phyloP scores from a whole-genome alignment of 371 early-diverging fungal species.

The Circinella minor region DNA sequence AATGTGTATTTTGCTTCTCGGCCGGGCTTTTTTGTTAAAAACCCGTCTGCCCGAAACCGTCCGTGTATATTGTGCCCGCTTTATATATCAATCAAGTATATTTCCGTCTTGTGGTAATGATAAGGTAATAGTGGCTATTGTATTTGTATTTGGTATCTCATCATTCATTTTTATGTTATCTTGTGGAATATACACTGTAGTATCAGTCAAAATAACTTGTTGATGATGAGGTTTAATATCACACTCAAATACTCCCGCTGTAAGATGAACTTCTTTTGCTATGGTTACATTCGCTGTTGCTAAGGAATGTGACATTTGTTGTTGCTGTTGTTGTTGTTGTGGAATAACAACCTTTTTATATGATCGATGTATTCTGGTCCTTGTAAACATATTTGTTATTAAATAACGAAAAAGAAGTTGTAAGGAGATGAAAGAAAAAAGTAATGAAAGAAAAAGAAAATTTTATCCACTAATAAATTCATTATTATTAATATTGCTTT shows the following conservation, averaged over 20 bases:
- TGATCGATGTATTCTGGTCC: too few relatives aligned
- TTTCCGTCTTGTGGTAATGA: too few relatives aligned
- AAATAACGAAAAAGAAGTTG: too few relatives aligned
- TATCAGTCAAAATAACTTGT: not conserved
- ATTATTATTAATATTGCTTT: not conserved
- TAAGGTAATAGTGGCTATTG: too few relatives aligned
- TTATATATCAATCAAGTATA: too few relatives aligned
- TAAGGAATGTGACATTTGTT: not conserved
- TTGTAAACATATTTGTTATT: too few relatives aligned
- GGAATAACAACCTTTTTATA: too few relatives aligned
- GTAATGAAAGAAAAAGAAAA: not conserved
- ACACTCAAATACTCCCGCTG: not conserved
- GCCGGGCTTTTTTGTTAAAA: too few relatives aligned
- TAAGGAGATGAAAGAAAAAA: not conserved
- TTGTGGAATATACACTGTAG: conserved; percentile 7
- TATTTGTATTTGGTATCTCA: not conserved
- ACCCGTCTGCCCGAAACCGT: too few relatives aligned
- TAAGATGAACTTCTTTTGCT: not conserved
- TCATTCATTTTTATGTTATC: not conserved
- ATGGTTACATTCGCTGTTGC: not conserved
- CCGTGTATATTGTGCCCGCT: too few relatives aligned
- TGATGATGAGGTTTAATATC: not conserved
- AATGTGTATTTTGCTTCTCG: too few relatives aligned
- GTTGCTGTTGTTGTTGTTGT: too few relatives aligned
- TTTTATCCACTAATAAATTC: not conserved